These are phyloP conservation scores for Aspergillus sp. DNA, from an alignment of 2,329 filamentous ascomycete genomes.

Conservation along the genomic window DNA sequence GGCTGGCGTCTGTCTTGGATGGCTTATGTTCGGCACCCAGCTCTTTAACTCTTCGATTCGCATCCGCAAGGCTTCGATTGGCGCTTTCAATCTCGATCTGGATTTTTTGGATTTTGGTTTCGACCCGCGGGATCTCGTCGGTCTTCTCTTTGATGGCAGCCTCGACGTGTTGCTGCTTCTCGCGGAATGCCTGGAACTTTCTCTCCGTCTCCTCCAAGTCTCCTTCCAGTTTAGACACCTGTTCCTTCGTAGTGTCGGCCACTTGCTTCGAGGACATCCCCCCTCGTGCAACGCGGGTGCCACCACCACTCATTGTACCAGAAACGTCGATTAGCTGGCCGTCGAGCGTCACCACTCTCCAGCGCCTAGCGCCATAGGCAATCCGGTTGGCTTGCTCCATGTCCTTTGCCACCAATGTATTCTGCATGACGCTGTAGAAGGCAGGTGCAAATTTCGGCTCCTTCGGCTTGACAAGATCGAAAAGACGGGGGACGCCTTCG, in stretches of 20 bases:
- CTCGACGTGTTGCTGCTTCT: slow-evolving; percentile 74
- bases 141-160: slow-evolving; percentile 60
- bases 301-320: slow-evolving; percentile 97
- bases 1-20: slow-evolving; percentile 68
- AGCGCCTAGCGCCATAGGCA: slow-evolving; percentile 84
- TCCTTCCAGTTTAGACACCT: slow-evolving; percentile 75
- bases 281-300: slow-evolving; percentile 78
- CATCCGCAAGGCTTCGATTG: slow-evolving; percentile 72
- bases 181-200: slow-evolving; percentile 74
- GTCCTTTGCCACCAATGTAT: slow-evolving; percentile 87
- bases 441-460: slow-evolving; percentile 78
- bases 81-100: slow-evolving; percentile 79
- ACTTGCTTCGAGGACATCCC: slow-evolving; percentile 94
- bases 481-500: slow-evolving; percentile 82
- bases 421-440: slow-evolving; percentile 91
- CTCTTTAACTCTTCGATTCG: slow-evolving; percentile 76
- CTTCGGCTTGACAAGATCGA: slow-evolving; percentile 85
- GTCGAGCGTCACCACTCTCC: slow-evolving; percentile 91
- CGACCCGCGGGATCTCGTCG: slow-evolving; percentile 70
- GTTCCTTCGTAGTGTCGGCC: slow-evolving; percentile 77
- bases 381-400: slow-evolving; percentile 95
- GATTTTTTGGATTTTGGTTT: slow-evolving; percentile 87
- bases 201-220: slow-evolving; percentile 79
- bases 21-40: slow-evolving; percentile 70
- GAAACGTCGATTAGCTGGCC: slow-evolving; percentile 96